Evolutionary conservation across 768 basidiomycete genomes (phyloP).

Genomic region (Gyrodon lividus): DNA sequence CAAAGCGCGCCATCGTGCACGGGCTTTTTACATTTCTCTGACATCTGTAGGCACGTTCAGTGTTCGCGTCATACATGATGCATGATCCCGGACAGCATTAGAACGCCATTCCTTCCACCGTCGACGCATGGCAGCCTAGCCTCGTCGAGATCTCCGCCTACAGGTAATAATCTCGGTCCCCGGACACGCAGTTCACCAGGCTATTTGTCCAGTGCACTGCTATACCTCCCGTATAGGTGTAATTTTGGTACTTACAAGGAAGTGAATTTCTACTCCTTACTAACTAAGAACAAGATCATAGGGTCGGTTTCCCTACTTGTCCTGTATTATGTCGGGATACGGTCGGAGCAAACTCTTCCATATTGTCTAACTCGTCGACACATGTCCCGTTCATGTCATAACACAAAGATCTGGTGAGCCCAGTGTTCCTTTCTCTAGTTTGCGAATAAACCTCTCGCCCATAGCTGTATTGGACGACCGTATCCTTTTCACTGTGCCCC

Average conservation of each 20-base stretch:
- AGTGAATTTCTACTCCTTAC: background rate
- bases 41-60: too few relatives aligned
- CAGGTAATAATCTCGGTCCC: background rate
- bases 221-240: background rate
- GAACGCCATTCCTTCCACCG: background rate
- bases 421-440: background rate
- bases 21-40: background rate
- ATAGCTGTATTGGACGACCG: conserved; percentile 59
- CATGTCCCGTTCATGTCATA: conserved; percentile 62
- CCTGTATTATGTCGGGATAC: background rate
- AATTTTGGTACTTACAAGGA: background rate
- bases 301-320: background rate
- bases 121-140: background rate
- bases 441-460: conserved; percentile 49
- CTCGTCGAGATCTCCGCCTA: background rate
- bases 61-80: background rate
- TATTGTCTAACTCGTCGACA: conserved; percentile 60
- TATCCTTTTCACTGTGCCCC: conserved; percentile 76
- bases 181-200: background rate
- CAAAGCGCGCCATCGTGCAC: too few relatives aligned
- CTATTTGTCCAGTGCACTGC: background rate
- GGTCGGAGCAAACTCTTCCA: conserved; percentile 55
- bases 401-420: conserved; percentile 51
- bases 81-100: background rate
- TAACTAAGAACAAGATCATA: background rate